A percentile compares a stretch with the other conserved stretches of the same genome.
These are phyloP conservation scores for Avena sativa DNA, from an alignment of 176 grass and related monocot genomes.

Conservation along the genomic window DNA sequence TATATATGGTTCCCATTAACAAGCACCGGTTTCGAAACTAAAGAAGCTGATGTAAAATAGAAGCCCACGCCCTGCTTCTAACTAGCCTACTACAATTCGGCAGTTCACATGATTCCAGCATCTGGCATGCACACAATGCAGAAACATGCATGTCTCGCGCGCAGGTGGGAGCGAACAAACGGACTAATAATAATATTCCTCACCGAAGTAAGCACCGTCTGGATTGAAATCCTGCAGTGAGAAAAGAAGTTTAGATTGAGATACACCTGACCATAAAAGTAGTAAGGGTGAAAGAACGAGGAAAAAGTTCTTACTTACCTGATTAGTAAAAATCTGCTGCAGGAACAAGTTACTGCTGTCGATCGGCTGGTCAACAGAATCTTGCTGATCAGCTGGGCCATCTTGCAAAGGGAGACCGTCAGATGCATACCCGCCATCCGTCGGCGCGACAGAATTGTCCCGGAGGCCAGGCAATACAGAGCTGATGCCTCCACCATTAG, in stretches of 20 bases:
- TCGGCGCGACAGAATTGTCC: no score
- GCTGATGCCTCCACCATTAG: no score
- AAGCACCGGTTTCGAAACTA: neutral
- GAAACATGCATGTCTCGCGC: neutral
- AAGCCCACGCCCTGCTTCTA: constrained; percentile 12
- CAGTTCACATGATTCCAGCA: neutral
- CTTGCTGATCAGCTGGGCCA: constrained; percentile 11
- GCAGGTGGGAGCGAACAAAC: neutral
- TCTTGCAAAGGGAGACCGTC: constrained; percentile 1
- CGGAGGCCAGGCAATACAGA: no score
- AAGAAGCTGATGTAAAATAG: neutral
- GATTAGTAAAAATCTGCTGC: neutral
- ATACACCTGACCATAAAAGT: neutral
- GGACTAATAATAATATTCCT: neutral
- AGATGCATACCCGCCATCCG: neutral
- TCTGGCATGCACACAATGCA: neutral
- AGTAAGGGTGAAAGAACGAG: neutral
- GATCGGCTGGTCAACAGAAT: neutral
- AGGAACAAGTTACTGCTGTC: neutral
- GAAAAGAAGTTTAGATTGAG: constrained; percentile 6
- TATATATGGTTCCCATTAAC: neutral
- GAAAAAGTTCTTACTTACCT: constrained; percentile 35
- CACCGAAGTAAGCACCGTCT: neutral
- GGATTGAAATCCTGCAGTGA: constrained; percentile 5
- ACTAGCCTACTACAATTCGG: constrained; percentile 21